phyloP scores from a whole-genome alignment of 371 early-diverging fungal genomes.

The Choanephora cucurbitarum region DNA sequence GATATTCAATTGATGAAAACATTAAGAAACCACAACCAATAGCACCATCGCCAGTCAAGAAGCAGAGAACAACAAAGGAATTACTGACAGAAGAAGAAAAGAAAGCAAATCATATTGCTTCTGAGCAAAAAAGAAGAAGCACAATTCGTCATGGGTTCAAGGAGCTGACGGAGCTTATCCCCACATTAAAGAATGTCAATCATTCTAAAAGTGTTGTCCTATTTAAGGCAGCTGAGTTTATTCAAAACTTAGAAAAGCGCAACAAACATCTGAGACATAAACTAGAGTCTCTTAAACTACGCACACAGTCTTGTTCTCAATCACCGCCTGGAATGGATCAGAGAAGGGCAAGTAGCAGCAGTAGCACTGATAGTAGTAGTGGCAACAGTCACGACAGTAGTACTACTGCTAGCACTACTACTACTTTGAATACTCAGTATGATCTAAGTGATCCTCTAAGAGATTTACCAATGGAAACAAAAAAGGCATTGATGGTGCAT shows the following conservation, averaged over 20 bases:
- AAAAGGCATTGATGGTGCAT: slow-evolving; percentile 39
- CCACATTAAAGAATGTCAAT: slow-evolving; percentile 64
- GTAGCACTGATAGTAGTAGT: neutral
- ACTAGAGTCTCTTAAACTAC: slow-evolving; percentile 44
- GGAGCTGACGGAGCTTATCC: slow-evolving; percentile 79
- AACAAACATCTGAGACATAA: slow-evolving; percentile 52
- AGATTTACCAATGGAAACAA: slow-evolving; percentile 18
- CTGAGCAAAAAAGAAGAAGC: slow-evolving; percentile 87
- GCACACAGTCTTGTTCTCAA: slow-evolving; percentile 19
- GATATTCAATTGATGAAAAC: too few relatives aligned
- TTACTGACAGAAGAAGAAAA: slow-evolving; percentile 86
- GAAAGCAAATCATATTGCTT: slow-evolving; percentile 87
- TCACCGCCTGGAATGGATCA: slow-evolving; percentile 19
- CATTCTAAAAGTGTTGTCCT: slow-evolving; percentile 58
- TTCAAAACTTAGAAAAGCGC: slow-evolving; percentile 44
- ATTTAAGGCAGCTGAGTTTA: slow-evolving; percentile 57
- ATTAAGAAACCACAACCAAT: neutral
- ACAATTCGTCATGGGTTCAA: slow-evolving; percentile 87
- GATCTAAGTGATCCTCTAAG: neutral
- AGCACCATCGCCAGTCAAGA: neutral
- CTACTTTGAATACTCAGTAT: neutral
- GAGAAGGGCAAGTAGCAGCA: slow-evolving; percentile 5
- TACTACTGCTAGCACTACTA: neutral
- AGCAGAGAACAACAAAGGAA: slow-evolving; percentile 40
- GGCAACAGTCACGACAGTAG: neutral